phyloP scores from a whole-genome alignment of 2,329 filamentous ascomycete species.

The Colletotrichum sp. region DNA sequence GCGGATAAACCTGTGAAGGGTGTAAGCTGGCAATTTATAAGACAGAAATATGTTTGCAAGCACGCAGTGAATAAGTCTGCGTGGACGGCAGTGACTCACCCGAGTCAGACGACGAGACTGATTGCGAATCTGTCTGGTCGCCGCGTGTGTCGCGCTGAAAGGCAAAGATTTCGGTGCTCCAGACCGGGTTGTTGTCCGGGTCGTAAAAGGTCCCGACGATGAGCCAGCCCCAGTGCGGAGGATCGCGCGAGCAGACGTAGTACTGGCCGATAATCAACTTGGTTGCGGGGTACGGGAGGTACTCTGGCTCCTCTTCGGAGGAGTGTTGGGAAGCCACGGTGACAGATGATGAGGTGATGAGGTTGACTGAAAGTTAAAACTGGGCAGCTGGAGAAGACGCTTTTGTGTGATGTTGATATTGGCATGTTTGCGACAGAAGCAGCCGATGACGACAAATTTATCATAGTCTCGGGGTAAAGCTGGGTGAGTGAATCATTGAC shows the following conservation, averaged over 20 bases:
- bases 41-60: background rate
- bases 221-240: slow-evolving; percentile 49
- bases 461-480: background rate
- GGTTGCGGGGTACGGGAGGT: slow-evolving; percentile 49
- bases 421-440: background rate
- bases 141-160: background rate
- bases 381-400: background rate
- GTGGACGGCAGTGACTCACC: slow-evolving; percentile 9
- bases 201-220: slow-evolving; percentile 54
- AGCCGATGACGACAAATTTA: background rate
- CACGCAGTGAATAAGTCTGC: background rate
- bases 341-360: background rate
- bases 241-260: slow-evolving; percentile 34
- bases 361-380: background rate
- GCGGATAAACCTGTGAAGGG: background rate
- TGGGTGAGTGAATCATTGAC: background rate
- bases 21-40: background rate
- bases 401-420: background rate
- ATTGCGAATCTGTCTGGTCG: background rate
- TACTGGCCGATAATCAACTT: slow-evolving; percentile 51
- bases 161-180: slow-evolving; percentile 50
- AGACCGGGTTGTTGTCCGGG: slow-evolving; percentile 41
- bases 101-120: background rate
- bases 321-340: slow-evolving; percentile 6
- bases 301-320: slow-evolving; percentile 1